These are phyloP conservation scores for Microbotryum intermedium DNA, from an alignment of 1,284 basidiomycete species.

Conservation along the genomic window DNA sequence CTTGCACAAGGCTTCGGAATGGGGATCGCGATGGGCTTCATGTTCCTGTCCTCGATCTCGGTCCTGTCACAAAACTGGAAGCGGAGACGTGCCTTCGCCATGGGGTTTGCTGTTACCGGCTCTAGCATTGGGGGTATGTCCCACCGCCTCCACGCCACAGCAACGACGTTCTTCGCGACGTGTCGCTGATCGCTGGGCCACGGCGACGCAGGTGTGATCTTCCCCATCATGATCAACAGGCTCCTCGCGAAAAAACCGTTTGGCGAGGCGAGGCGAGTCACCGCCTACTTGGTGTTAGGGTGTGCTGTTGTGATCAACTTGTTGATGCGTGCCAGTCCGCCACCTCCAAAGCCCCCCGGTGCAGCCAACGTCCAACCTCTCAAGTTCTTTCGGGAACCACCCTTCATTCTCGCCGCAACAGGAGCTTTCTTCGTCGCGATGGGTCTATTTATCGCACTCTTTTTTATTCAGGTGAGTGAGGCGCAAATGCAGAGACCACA, in stretches of 20 bases:
- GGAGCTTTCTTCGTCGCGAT: neutral
- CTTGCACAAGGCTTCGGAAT: slow-evolving; percentile 13
- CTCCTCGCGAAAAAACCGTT: slow-evolving; percentile 7
- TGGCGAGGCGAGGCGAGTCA: slow-evolving; percentile 7
- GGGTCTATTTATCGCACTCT: neutral
- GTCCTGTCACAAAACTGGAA: neutral
- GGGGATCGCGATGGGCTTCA: slow-evolving; percentile 14
- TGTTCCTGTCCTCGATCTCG: slow-evolving; percentile 10
- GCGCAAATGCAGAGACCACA: no score
- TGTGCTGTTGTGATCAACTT: slow-evolving; percentile 14
- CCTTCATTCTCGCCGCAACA: neutral
- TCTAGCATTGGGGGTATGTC: neutral
- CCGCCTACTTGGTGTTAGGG: slow-evolving; percentile 8
- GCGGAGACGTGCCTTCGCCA: neutral
- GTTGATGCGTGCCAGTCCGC: slow-evolving; percentile 6
- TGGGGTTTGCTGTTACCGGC: slow-evolving; percentile 10
- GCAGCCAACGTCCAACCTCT: neutral
- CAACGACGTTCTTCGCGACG: no score
- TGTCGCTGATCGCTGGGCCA: no score
- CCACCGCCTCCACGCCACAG: neutral
- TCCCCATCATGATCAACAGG: slow-evolving; percentile 21
- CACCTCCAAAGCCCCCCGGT: neutral
- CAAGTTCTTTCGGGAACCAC: neutral
- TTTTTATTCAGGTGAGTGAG: neutral
- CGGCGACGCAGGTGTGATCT: slow-evolving; percentile 2